Base-by-base conservation (phyloP, 306 rosid genomes). In the Myrica gale region DNA sequence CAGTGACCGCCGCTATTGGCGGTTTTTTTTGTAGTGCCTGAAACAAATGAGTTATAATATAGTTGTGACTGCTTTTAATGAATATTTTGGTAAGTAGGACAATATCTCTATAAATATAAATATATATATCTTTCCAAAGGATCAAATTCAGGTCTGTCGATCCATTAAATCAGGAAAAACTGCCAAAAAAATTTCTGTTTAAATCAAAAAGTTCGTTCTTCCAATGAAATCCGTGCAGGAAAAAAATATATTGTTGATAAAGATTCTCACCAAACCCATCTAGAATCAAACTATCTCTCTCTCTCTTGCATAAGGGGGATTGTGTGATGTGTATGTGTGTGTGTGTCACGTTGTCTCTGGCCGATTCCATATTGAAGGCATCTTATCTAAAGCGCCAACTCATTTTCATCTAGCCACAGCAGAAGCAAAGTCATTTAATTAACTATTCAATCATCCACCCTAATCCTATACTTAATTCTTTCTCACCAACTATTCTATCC, bases 361-460 rank as follows among this genome's bases (percentile, higher is more conserved):
- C 45, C 77, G 69, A 41, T 80, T 57, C 71, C 80, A 66, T 48
- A 48, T 0, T 8, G 48, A 74, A 83, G 83, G 83, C 61, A 77
- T 73, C 67, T 74, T 71, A 53, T 52, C 42, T 58, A 74, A 80
- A 78, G 8, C 53, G 73, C 71, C 62, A 81, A 63, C 50, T 57
- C 74, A 71, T 62, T 76, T 69, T 79, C 32, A 73, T 57, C 69
- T 46, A 61, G 43, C 61, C 73, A 77, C 81, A 54, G 43, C 67
- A 61, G 48, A 60, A 70, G 41, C 23, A 69, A 50, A 39, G 78
- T 57, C 16, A 47, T 47, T 47, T 61, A 60, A 69, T 74, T 63
- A 76, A 74, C 78, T 71, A 68, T 81, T 74, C 85, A 86, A 55
- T 87, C 85, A 70, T 74, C 54, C 84, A 80, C 32, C 82, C 81